Percentiles rank a stretch among this genome's conserved stretches.
phyloP scores from a whole-genome alignment of 495 filamentous ascomycete species.

The Penicillium simplicissimum region DNA sequence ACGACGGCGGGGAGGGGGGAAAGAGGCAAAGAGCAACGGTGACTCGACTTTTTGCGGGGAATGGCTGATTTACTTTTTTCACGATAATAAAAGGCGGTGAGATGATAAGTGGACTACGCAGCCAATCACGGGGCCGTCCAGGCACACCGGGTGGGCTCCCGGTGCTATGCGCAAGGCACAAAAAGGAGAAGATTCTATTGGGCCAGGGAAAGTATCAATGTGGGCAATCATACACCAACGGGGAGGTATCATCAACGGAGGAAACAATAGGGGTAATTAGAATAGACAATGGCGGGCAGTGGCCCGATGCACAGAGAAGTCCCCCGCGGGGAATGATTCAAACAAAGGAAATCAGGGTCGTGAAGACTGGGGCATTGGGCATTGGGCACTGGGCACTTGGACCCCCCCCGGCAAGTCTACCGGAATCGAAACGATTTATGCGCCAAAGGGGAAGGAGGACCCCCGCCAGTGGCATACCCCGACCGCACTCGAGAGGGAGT shows the following conservation, averaged over 20 bases:
- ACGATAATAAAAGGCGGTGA: conserved; percentile 42
- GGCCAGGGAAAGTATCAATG: conserved; percentile 7
- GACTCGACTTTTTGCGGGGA: conserved; percentile 25
- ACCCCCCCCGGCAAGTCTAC: conserved; percentile 22
- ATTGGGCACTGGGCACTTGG: not conserved
- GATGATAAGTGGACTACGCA: conserved; percentile 33
- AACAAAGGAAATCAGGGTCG: conserved; percentile 29
- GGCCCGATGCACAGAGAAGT: conserved; percentile 28
- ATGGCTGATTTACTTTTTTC: conserved; percentile 16
- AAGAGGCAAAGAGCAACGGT: conserved; percentile 9
- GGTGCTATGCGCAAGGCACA: not conserved
- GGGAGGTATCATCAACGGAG: conserved; percentile 36
- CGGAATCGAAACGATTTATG: conserved; percentile 62
- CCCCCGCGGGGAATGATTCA: not conserved
- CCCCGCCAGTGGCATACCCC: conserved; percentile 45
- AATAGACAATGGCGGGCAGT: conserved; percentile 15
- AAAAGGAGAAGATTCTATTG: conserved; percentile 7
- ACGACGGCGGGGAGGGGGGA: not conserved
- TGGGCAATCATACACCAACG: conserved; percentile 10
- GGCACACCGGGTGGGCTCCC: conserved; percentile 8
- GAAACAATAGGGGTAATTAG: conserved; percentile 19
- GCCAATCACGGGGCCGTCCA: conserved; percentile 31
- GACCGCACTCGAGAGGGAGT: conserved; percentile 69
- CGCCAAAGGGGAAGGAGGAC: conserved; percentile 60
- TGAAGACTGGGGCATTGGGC: conserved; percentile 4